phyloP scores from a whole-genome alignment of 495 filamentous ascomycete species.

The Podospora comata region DNA sequence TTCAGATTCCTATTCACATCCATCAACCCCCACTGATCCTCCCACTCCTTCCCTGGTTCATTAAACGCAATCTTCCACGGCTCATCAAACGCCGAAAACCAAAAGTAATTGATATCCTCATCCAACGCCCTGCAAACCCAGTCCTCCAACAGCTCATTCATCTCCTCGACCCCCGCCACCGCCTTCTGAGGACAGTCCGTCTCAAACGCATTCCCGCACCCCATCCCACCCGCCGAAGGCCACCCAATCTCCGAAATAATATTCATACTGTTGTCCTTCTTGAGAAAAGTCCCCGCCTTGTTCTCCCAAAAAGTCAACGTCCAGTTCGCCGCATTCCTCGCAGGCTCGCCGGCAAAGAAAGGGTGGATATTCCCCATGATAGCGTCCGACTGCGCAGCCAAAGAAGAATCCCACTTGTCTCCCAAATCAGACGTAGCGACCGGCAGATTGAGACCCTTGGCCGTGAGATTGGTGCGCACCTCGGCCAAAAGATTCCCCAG shows the following conservation, averaged over 20 bases:
- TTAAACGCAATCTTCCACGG: constrained; percentile 87
- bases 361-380: constrained; percentile 98
- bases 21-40: constrained; percentile 95
- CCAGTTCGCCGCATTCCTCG: constrained; percentile 70
- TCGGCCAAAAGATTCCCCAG: constrained; percentile 63
- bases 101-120: constrained; percentile 89
- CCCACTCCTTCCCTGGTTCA: constrained; percentile 69
- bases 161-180: constrained; percentile 74
- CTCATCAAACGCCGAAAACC: constrained; percentile 95
- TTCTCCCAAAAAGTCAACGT: constrained; percentile 84
- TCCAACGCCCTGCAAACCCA: constrained; percentile 79
- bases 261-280: constrained; percentile 56
- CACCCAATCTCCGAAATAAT: constrained; percentile 91
- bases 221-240: constrained; percentile 80
- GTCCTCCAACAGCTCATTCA: constrained; percentile 82
- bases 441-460: constrained; percentile 61
- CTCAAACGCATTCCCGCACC: constrained; percentile 58
- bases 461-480: constrained; percentile 69
- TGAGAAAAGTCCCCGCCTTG: constrained; percentile 52
- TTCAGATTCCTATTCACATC: constrained; percentile 85
- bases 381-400: constrained; percentile 70
- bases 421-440: constrained; percentile 91
- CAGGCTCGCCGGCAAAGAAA: constrained; percentile 83
- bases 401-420: constrained; percentile 71
- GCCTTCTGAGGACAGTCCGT: constrained; percentile 57